Conservation (phyloP, 345 rosid species). For the Populus deltoides region DNA sequence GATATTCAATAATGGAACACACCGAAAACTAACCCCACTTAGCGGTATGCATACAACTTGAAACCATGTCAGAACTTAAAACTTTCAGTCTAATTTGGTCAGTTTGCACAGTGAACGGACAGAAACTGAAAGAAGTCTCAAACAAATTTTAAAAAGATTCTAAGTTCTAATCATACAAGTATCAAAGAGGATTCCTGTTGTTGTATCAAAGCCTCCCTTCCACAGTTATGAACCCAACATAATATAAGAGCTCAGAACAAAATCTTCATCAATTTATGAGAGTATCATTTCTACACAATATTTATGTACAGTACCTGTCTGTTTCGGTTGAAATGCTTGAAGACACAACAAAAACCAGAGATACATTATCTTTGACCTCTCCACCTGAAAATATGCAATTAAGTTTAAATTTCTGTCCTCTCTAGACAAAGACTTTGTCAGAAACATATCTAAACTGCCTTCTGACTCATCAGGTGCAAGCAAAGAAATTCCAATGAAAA, state of each 20-base stretch:
- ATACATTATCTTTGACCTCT: constrained; percentile 64
- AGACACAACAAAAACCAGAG: constrained; percentile 49
- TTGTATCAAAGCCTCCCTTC: neutral
- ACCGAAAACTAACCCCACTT: neutral
- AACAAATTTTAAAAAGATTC: neutral
- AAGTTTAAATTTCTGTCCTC: neutral
- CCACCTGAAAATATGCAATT: constrained; percentile 44
- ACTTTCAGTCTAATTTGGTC: neutral
- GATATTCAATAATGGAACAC: neutral
- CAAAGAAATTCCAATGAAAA: constrained; percentile 83
- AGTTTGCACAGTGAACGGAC: neutral
- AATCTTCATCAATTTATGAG: neutral
- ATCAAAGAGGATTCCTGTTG: neutral
- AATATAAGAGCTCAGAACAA: neutral
- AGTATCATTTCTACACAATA: neutral
- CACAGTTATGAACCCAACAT: neutral
- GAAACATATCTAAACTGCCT: constrained; percentile 37
- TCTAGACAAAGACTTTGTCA: neutral
- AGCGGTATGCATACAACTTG: neutral
- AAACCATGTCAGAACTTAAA: neutral
- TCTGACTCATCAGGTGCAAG: constrained; percentile 92
- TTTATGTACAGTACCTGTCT: constrained; percentile 53
- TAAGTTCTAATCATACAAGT: neutral
- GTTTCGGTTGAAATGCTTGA: constrained; percentile 54
- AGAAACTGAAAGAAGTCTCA: neutral